Percentiles rank a stretch among this genome's conserved stretches.
phyloP scores from a whole-genome alignment of 2,329 filamentous ascomycete genomes.

The Fusarium pininemorale region DNA sequence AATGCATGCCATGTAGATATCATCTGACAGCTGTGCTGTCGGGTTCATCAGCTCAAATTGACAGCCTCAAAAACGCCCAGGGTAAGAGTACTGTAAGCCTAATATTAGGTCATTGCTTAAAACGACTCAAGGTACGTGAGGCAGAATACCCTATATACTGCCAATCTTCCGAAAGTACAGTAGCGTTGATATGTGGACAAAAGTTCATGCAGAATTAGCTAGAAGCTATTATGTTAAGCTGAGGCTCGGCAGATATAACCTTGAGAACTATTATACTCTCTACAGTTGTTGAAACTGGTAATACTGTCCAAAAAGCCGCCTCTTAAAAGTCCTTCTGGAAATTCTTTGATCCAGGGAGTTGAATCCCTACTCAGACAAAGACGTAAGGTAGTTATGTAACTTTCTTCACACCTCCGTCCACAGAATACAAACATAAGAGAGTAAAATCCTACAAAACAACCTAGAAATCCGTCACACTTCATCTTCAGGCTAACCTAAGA shows the following conservation, averaged over 20 bases:
- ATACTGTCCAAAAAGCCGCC: fast-evolving
- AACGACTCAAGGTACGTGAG: fast-evolving
- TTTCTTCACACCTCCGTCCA: too few relatives aligned
- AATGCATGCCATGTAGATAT: neutral
- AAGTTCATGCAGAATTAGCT: fast-evolving
- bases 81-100: too few relatives aligned
- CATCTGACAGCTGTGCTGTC: neutral
- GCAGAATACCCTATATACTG: too few relatives aligned
- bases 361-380: neutral
- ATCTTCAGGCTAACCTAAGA: neutral
- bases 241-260: fast-evolving
- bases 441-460: neutral
- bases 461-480: neutral
- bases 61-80: too few relatives aligned
- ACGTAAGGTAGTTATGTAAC: too few relatives aligned
- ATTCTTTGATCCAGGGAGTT: neutral
- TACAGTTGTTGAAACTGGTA: too few relatives aligned
- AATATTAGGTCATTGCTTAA: fast-evolving
- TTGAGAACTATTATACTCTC: too few relatives aligned
- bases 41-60: too few relatives aligned
- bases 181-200: fast-evolving
- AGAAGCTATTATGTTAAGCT: fast-evolving
- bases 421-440: neutral
- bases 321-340: fast-evolving
- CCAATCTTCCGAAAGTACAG: too few relatives aligned